These are phyloP conservation scores for Vaccinium myrtillus DNA, from an alignment of 148 eudicot genomes.

Conservation along the genomic window DNA sequence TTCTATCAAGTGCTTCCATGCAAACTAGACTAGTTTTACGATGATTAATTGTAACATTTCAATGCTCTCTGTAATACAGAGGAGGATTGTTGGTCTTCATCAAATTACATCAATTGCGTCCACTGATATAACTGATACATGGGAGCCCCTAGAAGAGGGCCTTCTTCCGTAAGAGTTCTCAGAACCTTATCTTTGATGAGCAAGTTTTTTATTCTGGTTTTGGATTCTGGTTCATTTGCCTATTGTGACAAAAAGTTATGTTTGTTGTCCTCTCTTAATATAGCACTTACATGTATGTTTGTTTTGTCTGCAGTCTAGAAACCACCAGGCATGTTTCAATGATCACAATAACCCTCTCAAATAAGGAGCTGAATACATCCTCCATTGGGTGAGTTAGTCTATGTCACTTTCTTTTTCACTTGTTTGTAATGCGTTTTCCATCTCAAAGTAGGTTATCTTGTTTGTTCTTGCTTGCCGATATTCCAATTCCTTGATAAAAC, in stretches of 20 bases:
- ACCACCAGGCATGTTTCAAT: slow-evolving; percentile 96
- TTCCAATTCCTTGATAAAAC: neutral
- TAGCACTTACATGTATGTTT: neutral
- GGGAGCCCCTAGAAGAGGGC: slow-evolving; percentile 99
- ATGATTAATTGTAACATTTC: slow-evolving; percentile 8
- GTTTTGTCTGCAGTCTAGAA: slow-evolving; percentile 58
- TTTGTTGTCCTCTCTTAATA: neutral
- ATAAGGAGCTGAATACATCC: slow-evolving; percentile 58
- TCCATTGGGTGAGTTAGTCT: slow-evolving; percentile 61
- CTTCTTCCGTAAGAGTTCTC: slow-evolving; percentile 72
- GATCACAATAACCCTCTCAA: slow-evolving; percentile 84
- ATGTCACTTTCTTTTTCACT: neutral
- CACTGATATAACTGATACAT: slow-evolving; percentile 87
- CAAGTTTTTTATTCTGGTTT: neutral
- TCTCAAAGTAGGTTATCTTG: neutral
- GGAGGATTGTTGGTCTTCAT: slow-evolving; percentile 95
- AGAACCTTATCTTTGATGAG: neutral
- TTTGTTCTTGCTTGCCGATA: neutral
- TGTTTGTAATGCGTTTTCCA: neutral
- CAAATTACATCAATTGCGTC: slow-evolving; percentile 88
- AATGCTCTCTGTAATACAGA: slow-evolving; percentile 42
- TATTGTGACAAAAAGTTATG: neutral
- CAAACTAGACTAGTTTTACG: neutral
- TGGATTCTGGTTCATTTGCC: too few species aligned
- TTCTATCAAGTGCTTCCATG: neutral